Evolutionary conservation across 2,329 filamentous ascomycete species (phyloP), one percentile per base, ranked within the genome.

Genomic region (Phaeosphaeriaceae sp.): DNA sequence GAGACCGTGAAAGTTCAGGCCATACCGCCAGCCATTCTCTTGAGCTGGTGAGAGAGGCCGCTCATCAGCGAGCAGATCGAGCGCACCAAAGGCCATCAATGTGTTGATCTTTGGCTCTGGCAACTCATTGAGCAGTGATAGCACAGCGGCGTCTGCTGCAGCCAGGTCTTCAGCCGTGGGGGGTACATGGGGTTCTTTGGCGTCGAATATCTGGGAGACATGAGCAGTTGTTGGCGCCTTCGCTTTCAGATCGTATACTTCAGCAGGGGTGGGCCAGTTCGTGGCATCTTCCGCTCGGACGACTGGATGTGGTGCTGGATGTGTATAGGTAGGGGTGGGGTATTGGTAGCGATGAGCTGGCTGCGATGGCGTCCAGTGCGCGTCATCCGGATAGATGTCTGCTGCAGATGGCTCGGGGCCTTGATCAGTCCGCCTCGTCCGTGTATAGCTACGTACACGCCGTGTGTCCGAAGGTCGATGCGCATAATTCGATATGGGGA

Each of bases 351-450:
- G 27, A 27, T 45, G 51, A 17, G 36, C 45, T 20, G 46, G 46
- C 2, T 42, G 48, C 1, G 46, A 27, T 1, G 56, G 49, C 13
- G 42, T 47, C 56, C 57, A 65, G 27, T 55, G 46, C 2, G 68
- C 67, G 54, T 75, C 72, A 15, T 73, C 71, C 7, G 72, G 72
- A 41, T 73, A 75, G 51, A 73, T 70, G 44, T 75, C 72, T 3
- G 72, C 72, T 2, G 48, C 44, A 15, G 72, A 75, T 4, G 72
- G 67, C 54, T 66, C 58, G 5, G 72, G 72, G 0, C 72, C 72
- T 58, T 75, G 71, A 54, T 74, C 71, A 7, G 56, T 57, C 9
- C 71, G 69, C 51, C 63, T 72, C n/a, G 45, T 31, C 3, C 66
- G 68, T 4, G 58, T 62, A 17, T 54, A 44, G 21, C 60, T 53